A percentile compares a stretch with the other conserved stretches of the same genome.
Evolutionary conservation across 495 filamentous ascomycete genomes (phyloP).

Genomic region (Daldinia concentrica): DNA sequence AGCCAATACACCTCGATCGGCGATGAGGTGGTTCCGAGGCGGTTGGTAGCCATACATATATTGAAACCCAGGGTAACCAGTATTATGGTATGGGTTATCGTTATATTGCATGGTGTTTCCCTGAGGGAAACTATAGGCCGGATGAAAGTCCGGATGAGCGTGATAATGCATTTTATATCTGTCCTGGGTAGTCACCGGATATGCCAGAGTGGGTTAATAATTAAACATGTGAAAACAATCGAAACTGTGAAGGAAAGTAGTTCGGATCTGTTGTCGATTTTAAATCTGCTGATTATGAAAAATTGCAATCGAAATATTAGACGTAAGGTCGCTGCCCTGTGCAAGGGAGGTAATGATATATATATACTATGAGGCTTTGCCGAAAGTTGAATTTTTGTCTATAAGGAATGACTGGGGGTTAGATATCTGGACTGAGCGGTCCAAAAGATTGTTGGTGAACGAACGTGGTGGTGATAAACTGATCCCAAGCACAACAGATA

Average conservation of each 20-base stretch:
- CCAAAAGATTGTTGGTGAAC: conserved; percentile 41
- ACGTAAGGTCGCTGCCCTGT: conserved; percentile 10
- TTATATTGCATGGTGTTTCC: conserved; percentile 26
- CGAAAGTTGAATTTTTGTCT: conserved; percentile 12
- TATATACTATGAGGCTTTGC: conserved; percentile 3
- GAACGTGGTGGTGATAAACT: conserved; percentile 43
- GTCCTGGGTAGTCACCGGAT: not conserved
- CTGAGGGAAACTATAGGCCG: conserved; percentile 38
- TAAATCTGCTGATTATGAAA: conserved; percentile 10
- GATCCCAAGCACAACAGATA: conserved; percentile 34
- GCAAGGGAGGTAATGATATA: conserved; percentile 7
- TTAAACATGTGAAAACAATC: conserved; percentile 16
- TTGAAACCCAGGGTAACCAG: conserved; percentile 22
- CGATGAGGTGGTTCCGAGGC: conserved; percentile 36
- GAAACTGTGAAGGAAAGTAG: conserved; percentile 1
- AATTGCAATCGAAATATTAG: conserved; percentile 9
- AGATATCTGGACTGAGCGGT: conserved; percentile 41
- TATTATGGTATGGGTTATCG: conserved; percentile 35
- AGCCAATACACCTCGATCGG: conserved; percentile 30
- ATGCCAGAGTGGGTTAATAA: conserved; percentile 1
- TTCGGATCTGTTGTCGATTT: conserved; percentile 1
- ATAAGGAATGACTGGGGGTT: conserved; percentile 59
- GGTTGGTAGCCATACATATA: conserved; percentile 44
- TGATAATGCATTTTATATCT: conserved; percentile 45
- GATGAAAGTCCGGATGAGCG: conserved; percentile 26